Evolutionary conservation across 2,329 filamentous ascomycete genomes (phyloP).

Genomic region (Aureobasidium pullulans): DNA sequence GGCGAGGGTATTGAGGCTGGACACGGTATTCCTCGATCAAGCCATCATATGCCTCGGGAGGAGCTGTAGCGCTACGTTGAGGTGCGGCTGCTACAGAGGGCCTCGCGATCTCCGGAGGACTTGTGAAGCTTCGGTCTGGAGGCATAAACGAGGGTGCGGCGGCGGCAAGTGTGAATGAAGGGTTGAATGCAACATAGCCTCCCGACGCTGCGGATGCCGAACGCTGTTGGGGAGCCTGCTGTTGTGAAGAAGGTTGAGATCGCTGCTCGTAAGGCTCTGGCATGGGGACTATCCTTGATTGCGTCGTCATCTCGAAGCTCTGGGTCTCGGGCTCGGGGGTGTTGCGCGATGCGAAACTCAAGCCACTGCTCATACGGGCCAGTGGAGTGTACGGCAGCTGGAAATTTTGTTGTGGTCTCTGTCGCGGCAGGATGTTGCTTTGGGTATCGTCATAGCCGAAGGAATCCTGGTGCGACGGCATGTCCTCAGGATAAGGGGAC

Average conservation of each 20-base stretch:
- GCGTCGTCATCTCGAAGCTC: constrained; percentile 27
- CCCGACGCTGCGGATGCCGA: constrained; percentile 14
- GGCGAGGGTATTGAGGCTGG: not conserved
- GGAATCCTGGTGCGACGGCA: not conserved
- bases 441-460: not conserved
- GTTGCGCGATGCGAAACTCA: constrained; percentile 13
- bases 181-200: constrained; percentile 28
- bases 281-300: constrained; percentile 6
- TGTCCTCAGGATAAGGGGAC: not conserved
- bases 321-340: constrained; percentile 14
- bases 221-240: not conserved
- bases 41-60: constrained; percentile 2
- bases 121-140: constrained; percentile 12
- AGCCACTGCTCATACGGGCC: not conserved
- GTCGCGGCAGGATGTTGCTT: not conserved
- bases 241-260: constrained; percentile 10
- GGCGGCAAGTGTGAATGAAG: constrained; percentile 15
- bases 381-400: constrained; percentile 17
- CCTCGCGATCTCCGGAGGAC: constrained; percentile 11
- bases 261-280: constrained; percentile 14
- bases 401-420: not conserved
- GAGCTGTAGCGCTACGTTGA: constrained; percentile 15
- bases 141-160: not conserved
- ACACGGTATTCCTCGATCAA: constrained; percentile 1
- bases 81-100: not conserved